phyloP scores from a whole-genome alignment of 257 asterid species.

The Solanum chiquidenum region DNA sequence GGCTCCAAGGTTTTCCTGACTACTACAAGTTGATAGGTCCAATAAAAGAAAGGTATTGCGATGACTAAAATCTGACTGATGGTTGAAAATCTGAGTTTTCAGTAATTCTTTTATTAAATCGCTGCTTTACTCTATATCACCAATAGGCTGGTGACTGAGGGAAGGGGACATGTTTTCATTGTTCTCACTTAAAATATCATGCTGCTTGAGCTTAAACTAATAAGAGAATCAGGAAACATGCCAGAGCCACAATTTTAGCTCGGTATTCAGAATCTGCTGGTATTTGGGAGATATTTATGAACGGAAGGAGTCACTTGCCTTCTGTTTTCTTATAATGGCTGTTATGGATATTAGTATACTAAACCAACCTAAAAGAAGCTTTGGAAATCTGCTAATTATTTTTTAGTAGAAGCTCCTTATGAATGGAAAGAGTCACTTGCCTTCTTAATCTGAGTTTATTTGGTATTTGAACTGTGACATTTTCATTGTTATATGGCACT shows the following conservation, averaged over 20 bases:
- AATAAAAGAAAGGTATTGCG: constrained; percentile 19
- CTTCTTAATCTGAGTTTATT: neutral
- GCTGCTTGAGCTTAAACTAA: neutral
- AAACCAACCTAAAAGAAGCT: neutral
- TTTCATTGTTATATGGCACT: neutral
- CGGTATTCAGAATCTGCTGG: neutral
- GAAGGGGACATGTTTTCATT: neutral
- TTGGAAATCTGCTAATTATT: neutral
- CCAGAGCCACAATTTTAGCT: neutral
- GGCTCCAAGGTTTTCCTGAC: constrained; percentile 38
- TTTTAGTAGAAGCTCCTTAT: neutral
- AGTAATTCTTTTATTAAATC: neutral
- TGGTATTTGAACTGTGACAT: neutral
- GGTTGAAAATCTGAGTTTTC: neutral
- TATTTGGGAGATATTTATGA: neutral
- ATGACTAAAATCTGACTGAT: neutral
- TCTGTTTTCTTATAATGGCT: neutral
- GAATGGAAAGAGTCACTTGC: neutral
- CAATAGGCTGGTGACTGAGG: neutral
- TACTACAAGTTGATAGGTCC: constrained; percentile 29
- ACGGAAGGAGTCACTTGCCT: neutral
- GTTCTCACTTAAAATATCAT: neutral
- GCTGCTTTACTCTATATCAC: neutral
- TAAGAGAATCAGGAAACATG: neutral
- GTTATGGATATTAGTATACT: neutral